Percentiles rank a stretch among this genome's conserved stretches.
phyloP scores from a whole-genome alignment of 1,139 yeast species.

The Pichia norvegensis region DNA sequence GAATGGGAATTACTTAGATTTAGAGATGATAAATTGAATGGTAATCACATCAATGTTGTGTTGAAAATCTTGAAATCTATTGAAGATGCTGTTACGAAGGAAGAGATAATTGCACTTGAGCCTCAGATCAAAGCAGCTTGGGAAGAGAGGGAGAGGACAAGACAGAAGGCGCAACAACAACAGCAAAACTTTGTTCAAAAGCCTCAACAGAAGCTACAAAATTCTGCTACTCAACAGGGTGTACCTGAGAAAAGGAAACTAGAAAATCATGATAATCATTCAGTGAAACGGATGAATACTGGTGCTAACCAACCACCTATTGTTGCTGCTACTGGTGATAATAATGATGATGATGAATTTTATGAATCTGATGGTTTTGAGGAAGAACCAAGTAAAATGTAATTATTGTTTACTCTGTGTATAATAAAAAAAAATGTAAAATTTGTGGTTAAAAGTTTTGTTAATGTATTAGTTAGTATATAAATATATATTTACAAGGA shows the following conservation, averaged over 20 bases:
- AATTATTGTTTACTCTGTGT: background rate
- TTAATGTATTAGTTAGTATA: too few relatives aligned
- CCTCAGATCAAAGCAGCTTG: slow-evolving; percentile 40
- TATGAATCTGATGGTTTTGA: slow-evolving; percentile 32
- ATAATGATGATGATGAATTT: slow-evolving; percentile 22
- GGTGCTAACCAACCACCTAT: background rate
- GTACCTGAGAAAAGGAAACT: slow-evolving; percentile 10
- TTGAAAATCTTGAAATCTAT: slow-evolving; percentile 77
- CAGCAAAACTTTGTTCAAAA: slow-evolving; percentile 16
- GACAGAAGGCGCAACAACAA: slow-evolving; percentile 14
- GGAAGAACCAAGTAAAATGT: slow-evolving; percentile 24
- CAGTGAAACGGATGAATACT: slow-evolving; percentile 5
- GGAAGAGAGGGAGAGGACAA: slow-evolving; percentile 36
- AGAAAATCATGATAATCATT: slow-evolving; percentile 5
- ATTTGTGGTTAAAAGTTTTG: too few relatives aligned
- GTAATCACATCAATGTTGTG: slow-evolving; percentile 76
- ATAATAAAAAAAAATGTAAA: too few relatives aligned
- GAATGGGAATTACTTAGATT: slow-evolving; percentile 83
- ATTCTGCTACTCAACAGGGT: too few relatives aligned
- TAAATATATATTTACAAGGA: background rate
- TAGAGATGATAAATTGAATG: slow-evolving; percentile 86
- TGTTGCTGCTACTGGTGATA: slow-evolving; percentile 8
- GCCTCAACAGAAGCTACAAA: background rate
- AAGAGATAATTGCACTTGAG: slow-evolving; percentile 53
- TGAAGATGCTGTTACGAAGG: slow-evolving; percentile 74